Percentiles rank a stretch among this genome's conserved stretches.
Conservation (phyloP, 805 yeast genomes). For the Nakazawaea ishiwadae region DNA sequence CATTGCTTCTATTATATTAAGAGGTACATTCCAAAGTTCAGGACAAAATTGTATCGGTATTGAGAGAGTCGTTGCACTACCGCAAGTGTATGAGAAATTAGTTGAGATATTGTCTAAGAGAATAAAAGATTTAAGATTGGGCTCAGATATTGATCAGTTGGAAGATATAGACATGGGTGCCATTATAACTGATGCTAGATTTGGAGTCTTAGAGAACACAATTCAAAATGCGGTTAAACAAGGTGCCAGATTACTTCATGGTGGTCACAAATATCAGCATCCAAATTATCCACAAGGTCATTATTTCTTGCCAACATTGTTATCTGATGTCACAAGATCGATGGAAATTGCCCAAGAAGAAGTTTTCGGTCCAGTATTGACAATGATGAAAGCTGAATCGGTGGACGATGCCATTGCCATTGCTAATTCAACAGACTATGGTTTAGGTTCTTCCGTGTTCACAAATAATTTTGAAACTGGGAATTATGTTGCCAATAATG, state of each 20-base stretch:
- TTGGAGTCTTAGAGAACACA: conserved; percentile 59
- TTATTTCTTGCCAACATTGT: conserved; percentile 85
- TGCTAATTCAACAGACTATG: conserved; percentile 84
- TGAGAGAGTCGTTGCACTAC: conserved; percentile 85
- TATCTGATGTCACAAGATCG: conserved; percentile 71
- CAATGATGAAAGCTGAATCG: conserved; percentile 66
- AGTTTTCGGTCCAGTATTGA: conserved; percentile 90
- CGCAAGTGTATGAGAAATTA: conserved; percentile 59
- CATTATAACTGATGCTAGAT: conserved; percentile 75
- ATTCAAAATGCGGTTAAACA: conserved; percentile 67
- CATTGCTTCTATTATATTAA: conserved; percentile 75
- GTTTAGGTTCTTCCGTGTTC: conserved; percentile 89
- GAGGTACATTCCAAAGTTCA: conserved; percentile 95
- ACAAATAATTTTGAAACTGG: conserved; percentile 58
- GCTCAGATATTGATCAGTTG: conserved; percentile 87
- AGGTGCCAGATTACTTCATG: conserved; percentile 79
- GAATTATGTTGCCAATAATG: conserved; percentile 53
- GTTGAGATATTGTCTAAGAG: conserved; percentile 53
- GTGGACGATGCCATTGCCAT: conserved; percentile 66
- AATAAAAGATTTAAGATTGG: conserved; percentile 62
- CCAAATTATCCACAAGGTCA: conserved; percentile 96
- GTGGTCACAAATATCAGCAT: conserved; percentile 78
- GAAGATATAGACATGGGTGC: conserved; percentile 97
- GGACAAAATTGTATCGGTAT: conserved; percentile 99
- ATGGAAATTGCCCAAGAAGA: conserved; percentile 86